Evolutionary conservation across 495 filamentous ascomycete genomes (phyloP), one percentile per base, ranked within the genome.

Genomic region (Chlorociboria aeruginascens): DNA sequence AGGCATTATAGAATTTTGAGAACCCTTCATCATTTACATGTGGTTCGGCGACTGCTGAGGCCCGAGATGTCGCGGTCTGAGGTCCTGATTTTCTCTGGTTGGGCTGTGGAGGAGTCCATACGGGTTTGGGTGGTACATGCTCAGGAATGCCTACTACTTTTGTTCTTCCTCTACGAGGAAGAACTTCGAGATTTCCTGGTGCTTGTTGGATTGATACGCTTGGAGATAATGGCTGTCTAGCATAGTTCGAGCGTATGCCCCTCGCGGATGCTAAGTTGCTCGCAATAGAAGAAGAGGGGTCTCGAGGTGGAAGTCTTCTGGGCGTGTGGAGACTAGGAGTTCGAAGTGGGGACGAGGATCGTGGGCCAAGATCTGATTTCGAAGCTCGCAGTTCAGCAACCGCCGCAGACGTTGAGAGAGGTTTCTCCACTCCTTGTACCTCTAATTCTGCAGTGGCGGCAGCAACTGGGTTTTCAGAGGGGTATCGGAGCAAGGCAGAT

Each of bases 231-330:
- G 64, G 77, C 66, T 81, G 77, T 20, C 76, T 70, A 42, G 75
- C 75, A 42, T 76, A 72, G 46, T 79, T 78, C 13, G 81, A 70
- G 2, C 84, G 84, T 51, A 95, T 95, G 14, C 89, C 89, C 50
- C 89, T 72, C 6, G 88, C 89, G 2, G 86, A 88, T 0, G 89
- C 89, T 7, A 96, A 68, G 54, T 95, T 93, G 59, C 80, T 95
- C 32, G 87, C 90, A 46, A 95, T 93, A 3, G 89, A 93, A 0
- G 89, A 89, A 6, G 79, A 75, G 31, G 82, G 64, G 45, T 87
- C 86, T 38, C 81, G 78, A 54, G 56, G 72, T 44, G 60, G 75
- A 55, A 70, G 67, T 54, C 65, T 82, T 59, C 53, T 70, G 59
- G 61, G 68, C 60, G 61, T 69, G 29, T 59, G 55, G 7, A 70